Evolutionary conservation across 108 stramenopile genomes (phyloP), one percentile per base, ranked within the genome.

Genomic region (Discostella pseudostelligera): DNA sequence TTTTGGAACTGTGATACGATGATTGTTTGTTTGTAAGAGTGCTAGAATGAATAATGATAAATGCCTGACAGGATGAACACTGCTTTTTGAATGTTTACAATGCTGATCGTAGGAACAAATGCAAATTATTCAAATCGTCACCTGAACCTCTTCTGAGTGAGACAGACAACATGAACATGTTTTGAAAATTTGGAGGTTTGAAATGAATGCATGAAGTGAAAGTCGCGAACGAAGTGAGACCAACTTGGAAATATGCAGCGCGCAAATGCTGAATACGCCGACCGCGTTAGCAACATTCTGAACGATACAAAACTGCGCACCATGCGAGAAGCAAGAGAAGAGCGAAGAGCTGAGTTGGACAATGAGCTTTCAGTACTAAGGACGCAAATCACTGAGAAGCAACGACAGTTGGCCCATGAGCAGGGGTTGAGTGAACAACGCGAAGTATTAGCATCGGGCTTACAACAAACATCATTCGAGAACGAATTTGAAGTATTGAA

Each of bases 291-390:
- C 16, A 24, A 32, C 7, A 47, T 39, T 6, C 58, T 69, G 17
- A 46, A 69, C 13, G 28, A 76, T 35, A 19, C 36, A 0, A 66
- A 60, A 5, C 61, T 76, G 8, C 14, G 19, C 21, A 8, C 0
- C 32, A 28, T 16, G 17, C 51, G 61, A 26, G 46, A 67, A 46
- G 60, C 40, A 22, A 39, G 53, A 39, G 32, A 70, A 37, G 69
- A 70, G 39, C 28, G 69, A 43, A 59, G 53, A n/a, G 29, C 37
- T 12, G 69, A 70, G 20, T 61, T 70, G 69, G 51, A 61, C 10
- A 19, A 32, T 20, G 60, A 70, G 53, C 40, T 70, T n/a, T n/a
- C 4, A 4, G 67, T 39, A 11, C 24, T 69, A 1, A 59, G 37
- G 2, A 51, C 6, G 2, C 44, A 32, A 17, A 40, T 69, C 20